Percentiles rank a stretch among this genome's conserved stretches.
These are phyloP conservation scores for Aspergillus steynii DNA, from an alignment of 495 filamentous ascomycete species.

Conservation along the genomic window DNA sequence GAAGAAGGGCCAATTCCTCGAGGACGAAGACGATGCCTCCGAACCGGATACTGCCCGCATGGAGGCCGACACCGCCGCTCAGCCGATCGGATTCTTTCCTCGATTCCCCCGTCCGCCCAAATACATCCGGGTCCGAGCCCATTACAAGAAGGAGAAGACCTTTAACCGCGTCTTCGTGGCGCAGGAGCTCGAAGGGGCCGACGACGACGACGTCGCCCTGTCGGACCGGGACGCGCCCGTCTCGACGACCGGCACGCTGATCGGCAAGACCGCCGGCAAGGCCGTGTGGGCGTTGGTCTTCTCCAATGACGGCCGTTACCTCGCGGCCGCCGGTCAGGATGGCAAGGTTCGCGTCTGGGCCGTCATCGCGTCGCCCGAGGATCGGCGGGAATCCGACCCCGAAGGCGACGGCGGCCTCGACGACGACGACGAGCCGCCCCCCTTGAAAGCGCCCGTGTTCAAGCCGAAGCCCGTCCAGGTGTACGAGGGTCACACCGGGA, in stretches of 20 bases:
- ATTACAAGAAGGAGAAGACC: slow-evolving; percentile 78
- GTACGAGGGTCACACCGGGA: slow-evolving; percentile 82
- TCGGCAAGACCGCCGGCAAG: slow-evolving; percentile 35
- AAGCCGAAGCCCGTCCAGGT: slow-evolving; percentile 71
- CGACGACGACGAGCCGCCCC: slow-evolving; percentile 44
- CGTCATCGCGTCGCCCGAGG: slow-evolving; percentile 79
- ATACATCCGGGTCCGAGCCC: slow-evolving; percentile 82
- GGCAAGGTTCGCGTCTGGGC: slow-evolving; percentile 85
- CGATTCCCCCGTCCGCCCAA: slow-evolving; percentile 85
- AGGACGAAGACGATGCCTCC: slow-evolving; percentile 66
- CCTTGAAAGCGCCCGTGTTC: slow-evolving; percentile 91
- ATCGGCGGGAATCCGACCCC: slow-evolving; percentile 68
- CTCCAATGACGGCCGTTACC: slow-evolving; percentile 87
- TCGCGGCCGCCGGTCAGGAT: slow-evolving; percentile 89
- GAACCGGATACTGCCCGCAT: slow-evolving; percentile 70
- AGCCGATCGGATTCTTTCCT: slow-evolving; percentile 85
- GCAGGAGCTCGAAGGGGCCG: slow-evolving; percentile 66
- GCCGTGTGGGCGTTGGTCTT: slow-evolving; percentile 93
- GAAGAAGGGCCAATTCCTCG: slow-evolving; percentile 59
- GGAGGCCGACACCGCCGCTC: slow-evolving; percentile 76
- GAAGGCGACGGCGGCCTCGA: slow-evolving; percentile 60
- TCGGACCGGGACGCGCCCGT: slow-evolving; percentile 29
- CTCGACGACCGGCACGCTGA: slow-evolving; percentile 35
- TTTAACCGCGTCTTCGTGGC: slow-evolving; percentile 90
- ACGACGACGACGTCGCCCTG: slow-evolving; percentile 13